Evolutionary conservation across 441 rosid genomes (phyloP).

Genomic region (Syzygium syzygioides): DNA sequence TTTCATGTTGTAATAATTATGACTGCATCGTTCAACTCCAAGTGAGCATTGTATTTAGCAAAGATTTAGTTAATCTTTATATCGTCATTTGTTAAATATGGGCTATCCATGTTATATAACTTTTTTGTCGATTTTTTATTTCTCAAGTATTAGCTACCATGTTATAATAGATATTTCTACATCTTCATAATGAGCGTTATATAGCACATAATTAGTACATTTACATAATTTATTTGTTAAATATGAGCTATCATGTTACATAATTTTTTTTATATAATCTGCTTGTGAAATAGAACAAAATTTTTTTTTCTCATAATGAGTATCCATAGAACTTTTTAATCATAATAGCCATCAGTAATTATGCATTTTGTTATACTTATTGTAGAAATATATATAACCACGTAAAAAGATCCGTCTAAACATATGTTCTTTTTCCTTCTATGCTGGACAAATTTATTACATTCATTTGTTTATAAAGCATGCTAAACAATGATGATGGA

Average conservation of each 20-base stretch:
- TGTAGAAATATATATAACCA: not conserved
- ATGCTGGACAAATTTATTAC: not conserved
- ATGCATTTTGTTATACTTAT: not conserved
- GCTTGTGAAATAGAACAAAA: not conserved
- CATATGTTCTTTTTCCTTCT: not conserved
- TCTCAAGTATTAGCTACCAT: not conserved
- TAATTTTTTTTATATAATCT: not conserved
- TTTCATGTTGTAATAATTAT: not conserved
- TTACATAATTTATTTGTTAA: not conserved
- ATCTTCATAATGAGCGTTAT: rapidly evolving
- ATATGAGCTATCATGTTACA: not conserved
- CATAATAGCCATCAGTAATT: not conserved
- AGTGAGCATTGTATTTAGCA: not conserved
- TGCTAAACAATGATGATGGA: not conserved
- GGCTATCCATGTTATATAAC: not conserved
- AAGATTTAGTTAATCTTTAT: too few species aligned
- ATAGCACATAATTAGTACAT: rapidly evolving
- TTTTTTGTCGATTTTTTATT: not conserved
- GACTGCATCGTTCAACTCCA: not conserved
- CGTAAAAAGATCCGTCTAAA: not conserved
- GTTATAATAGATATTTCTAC: not conserved
- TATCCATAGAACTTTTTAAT: not conserved
- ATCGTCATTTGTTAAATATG: not conserved
- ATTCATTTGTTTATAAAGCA: not conserved
- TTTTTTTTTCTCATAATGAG: not conserved